phyloP scores from a whole-genome alignment of 805 yeast genomes.

The Sugiyamaella valdiviana region DNA sequence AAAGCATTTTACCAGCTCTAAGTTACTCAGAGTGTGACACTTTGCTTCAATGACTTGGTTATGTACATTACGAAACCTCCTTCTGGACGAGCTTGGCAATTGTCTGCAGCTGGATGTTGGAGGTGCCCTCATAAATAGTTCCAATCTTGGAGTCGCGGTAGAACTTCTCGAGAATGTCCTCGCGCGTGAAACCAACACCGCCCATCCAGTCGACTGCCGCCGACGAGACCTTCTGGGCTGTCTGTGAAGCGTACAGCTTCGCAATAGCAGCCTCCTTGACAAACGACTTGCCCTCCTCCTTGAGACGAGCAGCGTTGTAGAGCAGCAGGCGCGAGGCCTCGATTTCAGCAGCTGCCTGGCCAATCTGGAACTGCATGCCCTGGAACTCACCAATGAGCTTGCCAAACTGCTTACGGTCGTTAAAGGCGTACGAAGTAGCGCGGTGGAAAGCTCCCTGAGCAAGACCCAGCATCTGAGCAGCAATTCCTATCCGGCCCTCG shows the following conservation, averaged over 20 bases:
- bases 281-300: conserved; percentile 37
- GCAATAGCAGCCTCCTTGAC: conserved; percentile 43
- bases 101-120: conserved; percentile 40
- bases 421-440: conserved; percentile 35
- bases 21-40: no score
- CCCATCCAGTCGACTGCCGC: conserved; percentile 44
- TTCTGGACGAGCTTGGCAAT: conserved; percentile 38
- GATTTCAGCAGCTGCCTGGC: conserved; percentile 39
- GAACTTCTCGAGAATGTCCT: conserved; percentile 38
- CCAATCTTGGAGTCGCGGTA: conserved; percentile 42
- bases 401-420: conserved; percentile 41
- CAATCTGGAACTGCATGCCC: conserved; percentile 44
- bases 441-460: conserved; percentile 40
- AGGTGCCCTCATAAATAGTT: conserved; percentile 40
- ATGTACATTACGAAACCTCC: conserved; percentile 17
- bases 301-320: conserved; percentile 42
- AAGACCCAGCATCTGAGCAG: conserved; percentile 41
- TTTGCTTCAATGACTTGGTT: neutral
- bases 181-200: conserved; percentile 42
- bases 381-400: conserved; percentile 39
- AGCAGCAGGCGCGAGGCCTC: conserved; percentile 39
- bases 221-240: conserved; percentile 37
- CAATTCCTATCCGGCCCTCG: conserved; percentile 43
- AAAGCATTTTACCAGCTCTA: no score
- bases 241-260: conserved; percentile 36